Conservation (phyloP, 2,329 filamentous ascomycete species). For the Botrytis byssoidea region DNA sequence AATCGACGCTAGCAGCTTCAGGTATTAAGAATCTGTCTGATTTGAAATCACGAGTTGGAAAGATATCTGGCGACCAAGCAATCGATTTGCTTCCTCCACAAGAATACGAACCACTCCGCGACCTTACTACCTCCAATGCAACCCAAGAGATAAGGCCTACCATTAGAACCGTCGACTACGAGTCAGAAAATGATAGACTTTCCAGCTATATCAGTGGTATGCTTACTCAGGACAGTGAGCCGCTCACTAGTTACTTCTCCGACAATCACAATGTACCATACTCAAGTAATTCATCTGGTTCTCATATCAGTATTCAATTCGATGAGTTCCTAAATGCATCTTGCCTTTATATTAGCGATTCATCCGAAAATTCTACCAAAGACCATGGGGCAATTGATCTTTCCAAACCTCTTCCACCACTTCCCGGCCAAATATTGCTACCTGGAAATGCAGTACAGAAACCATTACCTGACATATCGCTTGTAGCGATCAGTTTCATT, state of each 20-base stretch:
- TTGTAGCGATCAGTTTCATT: slow-evolving; percentile 36
- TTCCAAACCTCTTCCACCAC: slow-evolving; percentile 14
- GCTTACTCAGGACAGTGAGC: not conserved
- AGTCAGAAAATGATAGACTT: slow-evolving; percentile 12
- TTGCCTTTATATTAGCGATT: not conserved
- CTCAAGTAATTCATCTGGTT: not conserved
- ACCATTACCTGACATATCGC: slow-evolving; percentile 22
- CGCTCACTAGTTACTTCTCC: not conserved
- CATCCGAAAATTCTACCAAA: not conserved
- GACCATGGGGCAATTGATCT: not conserved
- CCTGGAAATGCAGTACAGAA: not conserved
- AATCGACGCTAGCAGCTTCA: slow-evolving; percentile 9
- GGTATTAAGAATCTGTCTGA: not conserved
- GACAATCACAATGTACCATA: not conserved
- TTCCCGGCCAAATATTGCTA: not conserved
- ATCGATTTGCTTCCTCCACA: not conserved
- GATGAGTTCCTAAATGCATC: not conserved
- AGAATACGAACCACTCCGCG: not conserved
- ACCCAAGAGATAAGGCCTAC: not conserved
- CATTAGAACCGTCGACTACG: not conserved
- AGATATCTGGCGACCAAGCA: not conserved
- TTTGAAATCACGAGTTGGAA: not conserved
- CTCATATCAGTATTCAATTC: not conserved
- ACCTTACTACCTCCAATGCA: not conserved
- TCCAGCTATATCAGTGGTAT: slow-evolving; percentile 9